Base-by-base conservation (phyloP, 106 monocot genomes). In the Phalaenopsis aphrodite region DNA sequence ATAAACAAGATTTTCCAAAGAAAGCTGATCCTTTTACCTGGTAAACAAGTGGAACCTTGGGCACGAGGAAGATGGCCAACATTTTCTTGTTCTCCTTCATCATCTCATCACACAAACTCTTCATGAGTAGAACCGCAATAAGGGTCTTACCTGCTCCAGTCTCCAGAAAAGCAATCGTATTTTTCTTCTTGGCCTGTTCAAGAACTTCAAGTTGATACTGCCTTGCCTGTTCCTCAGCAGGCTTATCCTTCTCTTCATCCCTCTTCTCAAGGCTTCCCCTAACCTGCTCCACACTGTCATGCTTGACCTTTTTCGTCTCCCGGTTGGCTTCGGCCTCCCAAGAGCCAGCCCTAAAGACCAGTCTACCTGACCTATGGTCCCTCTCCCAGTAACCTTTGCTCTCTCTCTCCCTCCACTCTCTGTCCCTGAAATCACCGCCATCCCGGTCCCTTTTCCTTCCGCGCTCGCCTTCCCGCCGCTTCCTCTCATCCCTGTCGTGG, bases 111-210 rank as follows among this genome's bases (percentile, higher is more conserved):
- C 76, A 89, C 52, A 99, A 19, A 72, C 91, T 91, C 81, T 88
- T 91, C 30, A 99, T 99, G 55, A 99, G 88, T 9, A 99, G 80
- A 16, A 99, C 88, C 0, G 99, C 99, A 11, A 99, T 99, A 15
- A 99, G 91, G 0, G 99, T 99, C 81, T 99, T 99, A 52, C 99
- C 99, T 0, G 99, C 93, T n/a, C 99, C 99, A 1, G 99, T 99
- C 85, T 99, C 99, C 8, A 99, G 84, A 55, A 99, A 99, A 4
- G 99, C 99, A 39, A 99, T 99, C 0, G 99, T 99, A 77, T 99
- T 99, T 78, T 81, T 95, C 84, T 88, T 91, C 86, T 99, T 93
- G 2, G 99, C 99, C 49, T 99, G 99, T 41, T 91, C 91, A 42
- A 99, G 92, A 41, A 99, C 99, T 77, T 99, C 99, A 5, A 99